These are phyloP conservation scores for Phytophthora cactorum DNA, from an alignment of 352 stramenopile species.

Conservation along the genomic window DNA sequence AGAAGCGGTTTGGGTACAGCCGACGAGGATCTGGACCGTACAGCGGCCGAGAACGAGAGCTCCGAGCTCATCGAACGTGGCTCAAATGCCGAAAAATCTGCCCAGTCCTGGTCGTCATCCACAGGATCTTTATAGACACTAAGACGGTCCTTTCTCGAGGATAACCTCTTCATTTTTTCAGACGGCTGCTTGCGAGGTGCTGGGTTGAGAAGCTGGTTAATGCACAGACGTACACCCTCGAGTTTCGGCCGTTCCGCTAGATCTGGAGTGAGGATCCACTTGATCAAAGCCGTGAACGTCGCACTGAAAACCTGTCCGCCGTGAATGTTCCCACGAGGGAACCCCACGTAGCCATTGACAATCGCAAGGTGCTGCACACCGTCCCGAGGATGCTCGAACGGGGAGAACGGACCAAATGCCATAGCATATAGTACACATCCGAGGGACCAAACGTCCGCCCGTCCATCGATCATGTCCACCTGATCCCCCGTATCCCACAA, in stretches of 20 bases:
- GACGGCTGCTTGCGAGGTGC: slow-evolving; percentile 19
- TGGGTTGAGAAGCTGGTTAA: slow-evolving; percentile 31
- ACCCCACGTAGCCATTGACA: slow-evolving; percentile 71
- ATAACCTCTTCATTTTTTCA: slow-evolving; percentile 12
- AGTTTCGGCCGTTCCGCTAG: slow-evolving; percentile 66
- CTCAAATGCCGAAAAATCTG: slow-evolving; percentile 38
- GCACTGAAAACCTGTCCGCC: slow-evolving; percentile 51
- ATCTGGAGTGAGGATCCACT: slow-evolving; percentile 77
- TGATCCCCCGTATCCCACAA: slow-evolving; percentile 71
- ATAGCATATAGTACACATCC: slow-evolving; percentile 92
- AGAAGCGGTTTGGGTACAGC: slow-evolving; percentile 6
- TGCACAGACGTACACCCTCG: slow-evolving; percentile 42
- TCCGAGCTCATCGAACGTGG: slow-evolving; percentile 11
- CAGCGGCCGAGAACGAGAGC: slow-evolving; percentile 7
- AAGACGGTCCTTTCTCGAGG: slow-evolving; percentile 7
- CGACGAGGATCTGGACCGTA: slow-evolving; percentile 13
- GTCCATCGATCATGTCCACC: slow-evolving; percentile 52
- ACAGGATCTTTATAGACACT: slow-evolving; percentile 5
- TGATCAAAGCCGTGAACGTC: slow-evolving; percentile 66
- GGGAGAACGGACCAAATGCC: slow-evolving; percentile 89
- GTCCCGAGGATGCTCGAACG: slow-evolving; percentile 81
- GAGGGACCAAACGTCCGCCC: slow-evolving; percentile 91
- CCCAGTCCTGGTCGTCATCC: slow-evolving; percentile 28
- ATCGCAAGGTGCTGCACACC: slow-evolving; percentile 66
- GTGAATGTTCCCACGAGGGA: slow-evolving; percentile 31